Percentiles rank a stretch among this genome's conserved stretches.
Evolutionary conservation across 2,329 filamentous ascomycete genomes (phyloP).

Genomic region (Aspergillus sp.): DNA sequence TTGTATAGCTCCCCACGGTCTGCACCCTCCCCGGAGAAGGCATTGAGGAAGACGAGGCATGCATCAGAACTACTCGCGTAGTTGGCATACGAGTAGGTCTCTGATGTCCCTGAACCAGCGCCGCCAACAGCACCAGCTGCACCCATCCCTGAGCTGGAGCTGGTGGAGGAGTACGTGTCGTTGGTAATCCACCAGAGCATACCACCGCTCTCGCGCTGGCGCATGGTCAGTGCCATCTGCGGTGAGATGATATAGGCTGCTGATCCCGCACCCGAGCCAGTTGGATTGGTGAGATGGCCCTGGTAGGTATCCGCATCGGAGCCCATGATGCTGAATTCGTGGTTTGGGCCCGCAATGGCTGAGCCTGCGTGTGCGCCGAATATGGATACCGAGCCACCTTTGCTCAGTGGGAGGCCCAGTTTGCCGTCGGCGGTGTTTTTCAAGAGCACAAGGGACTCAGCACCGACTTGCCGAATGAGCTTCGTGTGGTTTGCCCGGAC

Average conservation of each 20-base stretch:
- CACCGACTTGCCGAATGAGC: background rate
- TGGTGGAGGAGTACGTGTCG: background rate
- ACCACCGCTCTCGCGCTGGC: background rate
- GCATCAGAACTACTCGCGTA: background rate
- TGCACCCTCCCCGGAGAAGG: background rate
- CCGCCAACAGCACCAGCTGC: background rate
- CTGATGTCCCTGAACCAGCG: background rate
- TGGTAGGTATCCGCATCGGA: background rate
- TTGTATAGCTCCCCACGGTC: constrained; percentile 29
- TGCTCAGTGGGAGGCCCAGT: constrained; percentile 48
- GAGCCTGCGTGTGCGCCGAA: constrained; percentile 27
- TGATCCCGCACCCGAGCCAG: background rate
- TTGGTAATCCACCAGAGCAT: background rate
- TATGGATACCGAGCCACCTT: constrained; percentile 21
- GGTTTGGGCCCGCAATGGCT: constrained; percentile 4
- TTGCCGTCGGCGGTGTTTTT: constrained; percentile 46
- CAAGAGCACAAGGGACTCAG: constrained; percentile 37
- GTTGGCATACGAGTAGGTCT: background rate
- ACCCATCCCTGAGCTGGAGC: background rate
- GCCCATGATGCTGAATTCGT: background rate
- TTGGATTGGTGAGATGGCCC: background rate
- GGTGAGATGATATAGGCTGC: background rate
- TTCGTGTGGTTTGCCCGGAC: background rate
- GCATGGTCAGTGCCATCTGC: background rate
- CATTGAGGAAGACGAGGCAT: background rate